Base-by-base conservation (phyloP, 140 eudicot genomes). In the Ambrosia hybrid region DNA sequence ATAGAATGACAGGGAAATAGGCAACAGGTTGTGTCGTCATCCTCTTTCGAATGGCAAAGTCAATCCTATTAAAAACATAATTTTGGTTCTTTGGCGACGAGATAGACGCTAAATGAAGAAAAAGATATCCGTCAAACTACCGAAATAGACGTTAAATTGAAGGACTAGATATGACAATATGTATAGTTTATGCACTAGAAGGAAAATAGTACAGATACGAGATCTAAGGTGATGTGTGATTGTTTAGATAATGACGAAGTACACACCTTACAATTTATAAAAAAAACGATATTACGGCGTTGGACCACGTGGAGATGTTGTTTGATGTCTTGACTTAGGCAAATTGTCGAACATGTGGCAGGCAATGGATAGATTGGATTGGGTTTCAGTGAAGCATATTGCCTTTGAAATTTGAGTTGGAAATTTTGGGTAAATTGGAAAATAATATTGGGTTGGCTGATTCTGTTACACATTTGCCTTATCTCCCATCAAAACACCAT, bases 351-450 rank as follows among this genome's bases (percentile, higher is more conserved):
- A 76, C 81, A 87, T 78, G 84, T 89, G 96, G 96, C 79, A 76
- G 80, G 74, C 72, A 80, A 52, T 74, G 85, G 73, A 76, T 67
- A 14, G 58, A 72, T 6, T 53, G 83, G 90, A 89, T 89, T 78
- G 87, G 79, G 73, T 75, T 83, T 88, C 76, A 84, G 67, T 91
- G 97, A 95, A 84, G 73, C 76, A 81, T 74, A 87, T 60, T 83
- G 78, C 38, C 17, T 56, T 38, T 37, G 58, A 39, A 48, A 48
- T 3, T 49, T 11, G 2, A 1, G 53, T 9, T 49, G 53, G 53
- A 49, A 9, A 10, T 49, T 49, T 49, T 9, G 65, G 60, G 78
- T 69, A 78, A 65, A 46, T 72, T 65, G 73, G 66, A 26, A 76
- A 43, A 37, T 55, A 34, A 10, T 56, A 60, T 65, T 65, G 79